Evolutionary conservation across 768 basidiomycete genomes (phyloP), one percentile per base, ranked within the genome.

Genomic region (Termitomyces sp.): DNA sequence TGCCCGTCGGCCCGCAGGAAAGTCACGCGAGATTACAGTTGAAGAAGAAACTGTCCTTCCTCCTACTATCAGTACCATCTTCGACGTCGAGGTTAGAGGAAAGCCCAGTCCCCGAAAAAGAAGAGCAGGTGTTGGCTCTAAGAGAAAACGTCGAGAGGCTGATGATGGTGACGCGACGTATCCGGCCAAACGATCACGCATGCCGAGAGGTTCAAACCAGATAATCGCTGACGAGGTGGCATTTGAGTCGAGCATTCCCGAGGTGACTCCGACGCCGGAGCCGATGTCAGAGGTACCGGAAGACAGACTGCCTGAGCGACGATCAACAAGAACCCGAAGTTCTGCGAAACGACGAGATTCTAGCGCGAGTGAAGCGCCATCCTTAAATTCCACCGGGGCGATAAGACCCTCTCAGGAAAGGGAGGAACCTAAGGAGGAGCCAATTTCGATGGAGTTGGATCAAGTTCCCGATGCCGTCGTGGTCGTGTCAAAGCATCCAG

Each of bases 141-240:
- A 83, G 66, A 74, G 87, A 53, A 85, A 79, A 65, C 75, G 86
- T 21, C 84, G 74, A 64, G 85, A 86, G 32, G 68, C 65, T 7
- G 86, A 87, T 43, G 85, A 86, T 45, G 81, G 79, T 12, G 85
- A 88, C 60, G 77, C 81, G 1, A 80, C 82, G n/a, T 88, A 87
- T 64, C 86, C 87, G n/a, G 83, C 86, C 11, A 89, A 87, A 70
- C 78, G 85, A 25, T 76, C 83, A 19, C 79, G 86, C 27, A 73
- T 78, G 54, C 78, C 83, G 6, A 71, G 86, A 58, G 77, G 76
- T 14, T 69, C 69, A 8, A 67, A 65, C 17, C 72, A 65, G 35
- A 45, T 59, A 23, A 52, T 50, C n/a, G 66, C 65, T 32, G 80
- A 80, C 54, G 78, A 76, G 0, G 78, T 73, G 2, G 73, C 76